These are phyloP conservation scores for Aspergillus bridgeri DNA, from an alignment of 495 filamentous ascomycete species.

Conservation along the genomic window DNA sequence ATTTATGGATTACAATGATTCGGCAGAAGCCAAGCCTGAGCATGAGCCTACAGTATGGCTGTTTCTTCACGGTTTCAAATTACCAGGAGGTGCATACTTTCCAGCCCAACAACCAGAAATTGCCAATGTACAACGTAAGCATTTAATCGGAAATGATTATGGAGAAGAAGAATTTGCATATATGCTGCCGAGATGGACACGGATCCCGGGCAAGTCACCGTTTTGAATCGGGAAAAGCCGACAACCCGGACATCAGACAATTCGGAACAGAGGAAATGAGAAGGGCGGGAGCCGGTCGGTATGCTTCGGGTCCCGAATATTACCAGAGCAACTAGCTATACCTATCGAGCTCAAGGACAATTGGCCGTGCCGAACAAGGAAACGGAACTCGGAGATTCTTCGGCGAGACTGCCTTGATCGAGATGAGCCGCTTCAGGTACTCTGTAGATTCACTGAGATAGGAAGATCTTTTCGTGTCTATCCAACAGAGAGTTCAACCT, in stretches of 20 bases:
- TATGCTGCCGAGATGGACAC: background rate
- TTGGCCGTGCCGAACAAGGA: background rate
- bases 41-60: background rate
- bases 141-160: too few relatives aligned
- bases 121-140: too few relatives aligned
- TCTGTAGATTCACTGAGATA: background rate
- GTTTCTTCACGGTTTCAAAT: background rate
- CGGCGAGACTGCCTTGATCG: background rate
- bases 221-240: too few relatives aligned
- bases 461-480: slow-evolving; percentile 6
- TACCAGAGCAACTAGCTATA: background rate
- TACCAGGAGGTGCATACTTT: background rate
- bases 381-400: background rate
- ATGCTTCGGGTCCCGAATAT: background rate
- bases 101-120: too few relatives aligned
- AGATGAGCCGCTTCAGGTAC: background rate
- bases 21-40: background rate
- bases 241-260: background rate
- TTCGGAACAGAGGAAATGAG: background rate
- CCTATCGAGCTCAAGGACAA: background rate
- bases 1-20: slow-evolving; percentile 33
- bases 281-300: background rate
- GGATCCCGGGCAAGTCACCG: background rate
- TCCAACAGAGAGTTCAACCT: background rate
- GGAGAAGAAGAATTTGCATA: too few relatives aligned